Evolutionary conservation across 2,329 filamentous ascomycete species (phyloP), one percentile per base, ranked within the genome.

Genomic region (Stagonosporopsis rhizophila): DNA sequence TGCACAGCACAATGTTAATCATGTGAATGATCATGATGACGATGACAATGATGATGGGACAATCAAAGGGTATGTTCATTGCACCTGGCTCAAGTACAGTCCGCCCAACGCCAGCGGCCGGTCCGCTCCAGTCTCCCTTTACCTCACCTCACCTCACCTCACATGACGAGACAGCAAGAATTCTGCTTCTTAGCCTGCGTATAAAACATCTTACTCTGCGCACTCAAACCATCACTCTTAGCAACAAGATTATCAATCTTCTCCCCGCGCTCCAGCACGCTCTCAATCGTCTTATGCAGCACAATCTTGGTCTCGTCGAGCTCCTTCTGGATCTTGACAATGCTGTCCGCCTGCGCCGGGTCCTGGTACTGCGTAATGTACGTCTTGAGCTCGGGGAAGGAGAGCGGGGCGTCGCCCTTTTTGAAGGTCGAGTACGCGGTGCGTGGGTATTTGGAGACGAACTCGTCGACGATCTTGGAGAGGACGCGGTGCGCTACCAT

Each of bases 201-300:
- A 78, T 98, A 98, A 77, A 99, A 99, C 89, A 96, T 94, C 85
- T 96, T 98, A 81, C 92, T 96, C 82, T 95, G 90, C 45, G 87
- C 86, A 78, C 91, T 96, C 71, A 99, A 79, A 12, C 89, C 91
- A 69, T 96, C 92, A 71, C 91, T 96, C 86, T 98, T 98, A 62
- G 89, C 88, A 41, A 98, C 94, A 67, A 99, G 79, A 69, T 90
- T 91, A 73, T 98, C 94, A 66, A 99, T 92, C 85, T 97, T 98
- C 86, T 98, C 93, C 38, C 93, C 95, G 60, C 95, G 86, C 82
- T 97, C 89, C 71, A 97, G 78, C 44, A 89, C 88, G 70, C 87
- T 90, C 81, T 96, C 90, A 69, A 96, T 97, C 40, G 95, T 97
- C 85, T 98, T 96, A 81, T 98, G 92, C 69, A 99, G 83, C 57